These are phyloP conservation scores for Cicer judaicum DNA, from an alignment of 306 rosid species.

Conservation along the genomic window DNA sequence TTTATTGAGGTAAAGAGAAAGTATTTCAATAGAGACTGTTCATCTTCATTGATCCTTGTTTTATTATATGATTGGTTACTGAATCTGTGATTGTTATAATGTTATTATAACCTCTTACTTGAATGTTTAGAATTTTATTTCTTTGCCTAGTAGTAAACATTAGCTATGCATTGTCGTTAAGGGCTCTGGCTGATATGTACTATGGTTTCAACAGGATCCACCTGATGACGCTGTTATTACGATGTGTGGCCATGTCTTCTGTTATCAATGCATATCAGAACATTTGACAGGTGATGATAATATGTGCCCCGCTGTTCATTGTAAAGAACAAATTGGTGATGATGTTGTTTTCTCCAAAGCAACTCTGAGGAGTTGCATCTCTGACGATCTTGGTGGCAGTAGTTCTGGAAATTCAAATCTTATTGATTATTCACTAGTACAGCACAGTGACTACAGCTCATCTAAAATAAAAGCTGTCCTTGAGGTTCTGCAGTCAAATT, in stretches of 20 bases:
- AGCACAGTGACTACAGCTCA: constrained; percentile 68
- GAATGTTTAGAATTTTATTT: constrained; percentile 26
- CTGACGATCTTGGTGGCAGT: constrained; percentile 60
- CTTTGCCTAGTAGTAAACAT: constrained; percentile 22
- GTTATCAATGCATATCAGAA: constrained; percentile 90
- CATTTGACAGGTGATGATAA: constrained; percentile 78
- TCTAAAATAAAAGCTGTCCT: constrained; percentile 92
- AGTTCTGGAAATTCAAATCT: constrained; percentile 49
- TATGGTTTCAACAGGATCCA: constrained; percentile 75
- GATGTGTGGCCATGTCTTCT: constrained; percentile 93
- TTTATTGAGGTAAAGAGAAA: not conserved
- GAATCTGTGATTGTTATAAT: constrained; percentile 16
- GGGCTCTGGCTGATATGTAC: constrained; percentile 45
- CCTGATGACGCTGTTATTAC: constrained; percentile 89
- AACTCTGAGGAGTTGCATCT: constrained; percentile 76
- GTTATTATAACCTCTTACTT: constrained; percentile 5
- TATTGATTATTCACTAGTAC: constrained; percentile 62
- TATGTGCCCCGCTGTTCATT: constrained; percentile 73
- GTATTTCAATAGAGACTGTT: not conserved
- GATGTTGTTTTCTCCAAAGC: constrained; percentile 80
- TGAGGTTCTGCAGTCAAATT: constrained; percentile 67
- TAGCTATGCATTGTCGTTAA: constrained; percentile 17
- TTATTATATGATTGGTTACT: constrained; percentile 2
- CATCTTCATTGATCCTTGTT: constrained; percentile 4
- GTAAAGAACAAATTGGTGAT: constrained; percentile 70